phyloP scores from a whole-genome alignment of 495 filamentous ascomycete species.

The Peziza echinospora region DNA sequence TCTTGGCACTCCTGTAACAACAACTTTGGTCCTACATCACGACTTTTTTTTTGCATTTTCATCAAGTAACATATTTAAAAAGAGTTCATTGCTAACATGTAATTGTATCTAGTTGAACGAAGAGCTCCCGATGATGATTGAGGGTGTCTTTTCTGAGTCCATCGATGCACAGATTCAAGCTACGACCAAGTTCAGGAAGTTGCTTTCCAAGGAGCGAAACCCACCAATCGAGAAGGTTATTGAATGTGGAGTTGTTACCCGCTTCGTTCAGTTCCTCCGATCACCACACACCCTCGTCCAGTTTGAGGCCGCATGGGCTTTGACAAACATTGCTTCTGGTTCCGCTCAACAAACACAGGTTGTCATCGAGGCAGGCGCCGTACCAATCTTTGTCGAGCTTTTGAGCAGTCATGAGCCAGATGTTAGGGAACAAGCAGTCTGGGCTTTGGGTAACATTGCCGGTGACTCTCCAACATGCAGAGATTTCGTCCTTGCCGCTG shows the following conservation, averaged over 20 bases:
- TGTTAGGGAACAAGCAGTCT: slow-evolving; percentile 95
- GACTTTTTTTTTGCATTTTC: slow-evolving; percentile 3
- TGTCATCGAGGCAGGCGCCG: slow-evolving; percentile 93
- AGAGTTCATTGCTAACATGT: neutral
- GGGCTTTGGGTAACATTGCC: slow-evolving; percentile 97
- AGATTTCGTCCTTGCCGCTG: slow-evolving; percentile 77
- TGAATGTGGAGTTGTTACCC: slow-evolving; percentile 90
- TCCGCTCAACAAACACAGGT: slow-evolving; percentile 95
- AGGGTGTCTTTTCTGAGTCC: slow-evolving; percentile 93
- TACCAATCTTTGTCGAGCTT: slow-evolving; percentile 95
- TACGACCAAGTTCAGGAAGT: slow-evolving; percentile 97
- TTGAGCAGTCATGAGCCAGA: slow-evolving; percentile 89
- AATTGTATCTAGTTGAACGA: slow-evolving; percentile 54
- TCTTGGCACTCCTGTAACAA: slow-evolving; percentile 1
- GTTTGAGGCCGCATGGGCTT: slow-evolving; percentile 97
- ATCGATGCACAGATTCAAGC: slow-evolving; percentile 95
- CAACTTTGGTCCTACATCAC: slow-evolving; percentile 1
- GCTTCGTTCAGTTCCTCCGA: slow-evolving; percentile 95
- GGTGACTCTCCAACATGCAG: slow-evolving; percentile 94
- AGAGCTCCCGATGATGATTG: slow-evolving; percentile 93
- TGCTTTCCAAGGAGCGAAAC: slow-evolving; percentile 96
- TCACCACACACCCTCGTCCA: slow-evolving; percentile 97
- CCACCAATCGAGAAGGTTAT: slow-evolving; percentile 98
- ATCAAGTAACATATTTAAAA: slow-evolving; percentile 5
- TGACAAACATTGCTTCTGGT: slow-evolving; percentile 98